These are phyloP conservation scores for Mycena rebaudengoi DNA, from an alignment of 768 basidiomycete species.

Conservation along the genomic window DNA sequence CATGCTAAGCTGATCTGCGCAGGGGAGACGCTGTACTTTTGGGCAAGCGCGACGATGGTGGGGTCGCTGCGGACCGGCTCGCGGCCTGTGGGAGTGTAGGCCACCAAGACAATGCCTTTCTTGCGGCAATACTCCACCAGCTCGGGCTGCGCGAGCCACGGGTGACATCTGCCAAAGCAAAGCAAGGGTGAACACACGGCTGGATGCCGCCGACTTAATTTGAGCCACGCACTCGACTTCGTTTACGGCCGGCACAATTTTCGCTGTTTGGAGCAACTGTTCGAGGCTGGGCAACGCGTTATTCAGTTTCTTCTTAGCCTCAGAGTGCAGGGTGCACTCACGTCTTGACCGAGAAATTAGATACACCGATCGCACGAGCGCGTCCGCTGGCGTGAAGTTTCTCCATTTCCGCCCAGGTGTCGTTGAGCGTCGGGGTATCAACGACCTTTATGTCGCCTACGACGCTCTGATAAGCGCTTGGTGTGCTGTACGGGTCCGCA, in stretches of 20 bases:
- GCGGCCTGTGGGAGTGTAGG: constrained; percentile 60
- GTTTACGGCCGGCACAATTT: constrained; percentile 55
- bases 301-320: neutral
- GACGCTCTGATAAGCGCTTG: constrained; percentile 45
- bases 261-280: constrained; percentile 49
- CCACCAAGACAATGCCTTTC: constrained; percentile 59
- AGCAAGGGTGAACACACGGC: too few species aligned
- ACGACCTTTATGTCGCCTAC: constrained; percentile 29
- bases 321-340: constrained; percentile 30
- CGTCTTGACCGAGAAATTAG: constrained; percentile 69
- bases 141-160: constrained; percentile 59
- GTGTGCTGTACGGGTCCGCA: constrained; percentile 26
- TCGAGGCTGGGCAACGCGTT: constrained; percentile 39
- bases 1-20: constrained; percentile 61
- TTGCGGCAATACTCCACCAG: constrained; percentile 55
- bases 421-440: constrained; percentile 45
- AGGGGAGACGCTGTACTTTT: constrained; percentile 54
- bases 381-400: constrained; percentile 55
- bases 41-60: constrained; percentile 51
- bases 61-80: constrained; percentile 55
- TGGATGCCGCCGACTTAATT: neutral
- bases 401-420: constrained; percentile 62
- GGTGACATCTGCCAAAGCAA: constrained; percentile 54
- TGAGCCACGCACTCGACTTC: constrained; percentile 53
- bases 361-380: constrained; percentile 62